Conservation (phyloP, 1,284 basidiomycete genomes). For the Marasmius oreades region DNA sequence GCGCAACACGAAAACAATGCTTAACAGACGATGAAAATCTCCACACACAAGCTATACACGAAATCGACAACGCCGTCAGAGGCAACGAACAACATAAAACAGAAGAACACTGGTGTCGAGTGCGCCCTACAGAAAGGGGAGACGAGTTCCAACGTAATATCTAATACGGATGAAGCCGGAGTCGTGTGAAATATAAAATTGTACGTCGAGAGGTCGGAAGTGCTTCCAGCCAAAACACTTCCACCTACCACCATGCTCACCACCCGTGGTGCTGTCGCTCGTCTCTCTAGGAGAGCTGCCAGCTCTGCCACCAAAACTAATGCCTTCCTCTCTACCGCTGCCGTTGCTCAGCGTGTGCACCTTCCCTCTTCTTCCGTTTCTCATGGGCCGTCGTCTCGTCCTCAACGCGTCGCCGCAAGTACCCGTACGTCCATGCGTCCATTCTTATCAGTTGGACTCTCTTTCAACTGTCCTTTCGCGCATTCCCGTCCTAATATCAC, state of each 20-base stretch:
- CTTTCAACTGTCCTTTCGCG: neutral
- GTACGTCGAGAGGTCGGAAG: neutral
- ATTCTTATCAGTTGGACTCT: conserved; percentile 17
- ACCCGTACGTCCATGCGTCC: conserved; percentile 34
- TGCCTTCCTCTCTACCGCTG: conserved; percentile 75
- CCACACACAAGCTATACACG: too few relatives aligned
- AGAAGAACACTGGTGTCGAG: too few relatives aligned
- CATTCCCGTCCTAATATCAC: conserved; percentile 16
- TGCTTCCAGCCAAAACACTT: neutral
- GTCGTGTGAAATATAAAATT: conserved; percentile 3
- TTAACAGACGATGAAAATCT: too few relatives aligned
- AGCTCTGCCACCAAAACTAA: conserved; percentile 69
- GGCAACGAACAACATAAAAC: too few relatives aligned
- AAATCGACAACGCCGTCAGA: too few relatives aligned
- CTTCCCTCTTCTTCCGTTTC: conserved; percentile 31
- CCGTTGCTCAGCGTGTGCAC: conserved; percentile 39
- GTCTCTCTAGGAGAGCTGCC: conserved; percentile 77
- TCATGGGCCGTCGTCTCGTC: conserved; percentile 30
- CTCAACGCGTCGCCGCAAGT: conserved; percentile 39
- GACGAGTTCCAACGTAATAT: neutral
- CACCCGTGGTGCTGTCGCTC: conserved; percentile 73
- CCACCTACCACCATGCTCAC: conserved; percentile 60
- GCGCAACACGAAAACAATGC: too few relatives aligned
- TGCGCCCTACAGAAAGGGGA: too few relatives aligned
- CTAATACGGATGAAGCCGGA: conserved; percentile 2